Evolutionary conservation across 306 rosid genomes (phyloP).

Genomic region (Begonia peltatifolia): DNA sequence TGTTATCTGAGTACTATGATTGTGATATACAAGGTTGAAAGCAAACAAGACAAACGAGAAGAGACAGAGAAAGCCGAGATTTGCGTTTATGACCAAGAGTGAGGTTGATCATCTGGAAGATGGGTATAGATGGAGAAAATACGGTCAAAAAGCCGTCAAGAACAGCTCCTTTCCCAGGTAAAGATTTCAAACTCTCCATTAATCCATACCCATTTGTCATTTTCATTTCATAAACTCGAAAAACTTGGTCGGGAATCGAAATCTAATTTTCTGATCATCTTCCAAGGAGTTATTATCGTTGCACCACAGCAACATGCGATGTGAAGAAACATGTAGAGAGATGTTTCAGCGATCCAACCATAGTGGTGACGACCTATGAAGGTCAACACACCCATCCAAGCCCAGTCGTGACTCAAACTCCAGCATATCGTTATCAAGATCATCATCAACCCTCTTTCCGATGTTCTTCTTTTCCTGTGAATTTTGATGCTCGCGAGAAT

Average conservation of each 20-base stretch:
- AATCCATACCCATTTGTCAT: neutral
- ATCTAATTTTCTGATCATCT: neutral
- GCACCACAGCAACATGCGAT: constrained; percentile 72
- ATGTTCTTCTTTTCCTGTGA: constrained; percentile 1
- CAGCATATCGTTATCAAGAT: constrained; percentile 16
- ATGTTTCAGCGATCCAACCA: constrained; percentile 53
- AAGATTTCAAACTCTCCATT: too few species aligned
- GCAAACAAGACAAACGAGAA: constrained; percentile 59
- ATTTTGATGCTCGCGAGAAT: constrained; percentile 8
- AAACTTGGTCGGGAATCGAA: too few species aligned
- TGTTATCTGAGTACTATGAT: neutral
- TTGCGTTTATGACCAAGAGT: constrained; percentile 96
- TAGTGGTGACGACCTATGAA: constrained; percentile 86
- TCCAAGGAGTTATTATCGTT: constrained; percentile 85
- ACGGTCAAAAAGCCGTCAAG: constrained; percentile 96
- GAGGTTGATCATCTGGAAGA: constrained; percentile 98
- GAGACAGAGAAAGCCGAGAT: constrained; percentile 67
- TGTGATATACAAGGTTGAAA: constrained; percentile 43
- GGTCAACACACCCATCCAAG: constrained; percentile 79
- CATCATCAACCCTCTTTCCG: constrained; percentile 8
- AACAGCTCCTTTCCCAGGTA: constrained; percentile 95
- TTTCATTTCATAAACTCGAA: too few species aligned
- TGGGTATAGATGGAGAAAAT: constrained; percentile 98
- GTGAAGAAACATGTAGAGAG: constrained; percentile 93
- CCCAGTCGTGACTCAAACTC: constrained; percentile 50